Evolutionary conservation across 2,329 filamentous ascomycete genomes (phyloP).

Genomic region (Phaeosphaeriaceae sp.): DNA sequence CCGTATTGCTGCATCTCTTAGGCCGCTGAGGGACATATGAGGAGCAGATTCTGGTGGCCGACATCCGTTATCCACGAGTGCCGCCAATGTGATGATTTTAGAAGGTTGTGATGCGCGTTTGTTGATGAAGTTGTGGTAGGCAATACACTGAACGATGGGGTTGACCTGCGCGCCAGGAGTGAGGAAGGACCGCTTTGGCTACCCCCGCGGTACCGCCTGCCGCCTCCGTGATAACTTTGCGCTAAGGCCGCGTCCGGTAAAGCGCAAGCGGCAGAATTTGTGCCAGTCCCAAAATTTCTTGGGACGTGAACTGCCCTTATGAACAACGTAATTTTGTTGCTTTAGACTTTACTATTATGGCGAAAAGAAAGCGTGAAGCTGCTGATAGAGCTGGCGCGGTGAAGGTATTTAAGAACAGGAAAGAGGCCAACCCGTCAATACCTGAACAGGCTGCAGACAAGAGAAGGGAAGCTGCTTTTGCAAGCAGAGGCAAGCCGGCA

Average conservation of each 20-base stretch:
- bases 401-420: slow-evolving; percentile 36
- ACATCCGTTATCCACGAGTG: slow-evolving; percentile 57
- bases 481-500: slow-evolving; percentile 22
- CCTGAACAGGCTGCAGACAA: slow-evolving; percentile 25
- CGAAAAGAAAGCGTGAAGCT: slow-evolving; percentile 46
- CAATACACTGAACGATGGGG: slow-evolving; percentile 38
- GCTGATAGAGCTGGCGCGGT: slow-evolving; percentile 21
- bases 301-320: slow-evolving; percentile 13
- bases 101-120: slow-evolving; percentile 30
- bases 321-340: slow-evolving; percentile 16
- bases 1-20: slow-evolving; percentile 49
- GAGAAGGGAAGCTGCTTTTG: slow-evolving; percentile 24
- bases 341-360: slow-evolving; percentile 27
- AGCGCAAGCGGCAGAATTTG: slow-evolving; percentile 22
- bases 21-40: slow-evolving; percentile 58
- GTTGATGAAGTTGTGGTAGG: slow-evolving; percentile 45
- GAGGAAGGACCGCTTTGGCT: slow-evolving; percentile 18
- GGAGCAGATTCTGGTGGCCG: slow-evolving; percentile 46
- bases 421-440: slow-evolving; percentile 25
- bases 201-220: slow-evolving; percentile 6
- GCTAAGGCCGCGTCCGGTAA: slow-evolving; percentile 27
- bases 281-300: slow-evolving; percentile 23
- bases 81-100: slow-evolving; percentile 49
- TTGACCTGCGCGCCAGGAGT: slow-evolving; percentile 28
- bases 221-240: slow-evolving; percentile 32